A percentile compares a stretch with the other conserved stretches of the same genome.
Evolutionary conservation across 1,284 basidiomycete genomes (phyloP).

Genomic region (Gomphus bonarii): DNA sequence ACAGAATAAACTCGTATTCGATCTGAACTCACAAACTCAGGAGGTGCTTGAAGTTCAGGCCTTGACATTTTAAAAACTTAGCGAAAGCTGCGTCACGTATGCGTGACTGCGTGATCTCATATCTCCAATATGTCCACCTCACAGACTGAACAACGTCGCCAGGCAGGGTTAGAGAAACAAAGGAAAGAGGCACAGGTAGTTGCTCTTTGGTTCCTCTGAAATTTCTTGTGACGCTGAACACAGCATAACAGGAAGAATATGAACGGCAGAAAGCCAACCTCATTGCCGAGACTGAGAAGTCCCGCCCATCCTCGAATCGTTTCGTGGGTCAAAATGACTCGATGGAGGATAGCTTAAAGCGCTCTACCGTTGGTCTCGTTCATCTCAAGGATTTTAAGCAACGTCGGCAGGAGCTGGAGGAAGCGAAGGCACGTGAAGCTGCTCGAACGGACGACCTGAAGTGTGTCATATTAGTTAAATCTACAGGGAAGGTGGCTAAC

Average conservation of each 20-base stretch:
- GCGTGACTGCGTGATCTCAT: background rate
- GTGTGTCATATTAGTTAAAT: constrained; percentile 40
- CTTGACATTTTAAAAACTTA: constrained; percentile 61
- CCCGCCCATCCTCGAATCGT: constrained; percentile 71
- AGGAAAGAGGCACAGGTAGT: constrained; percentile 7
- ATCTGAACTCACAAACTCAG: constrained; percentile 72
- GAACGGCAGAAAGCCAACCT: constrained; percentile 83
- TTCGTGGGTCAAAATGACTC: constrained; percentile 94
- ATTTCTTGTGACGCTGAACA: background rate
- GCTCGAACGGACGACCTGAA: constrained; percentile 74
- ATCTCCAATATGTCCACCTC: constrained; percentile 2
- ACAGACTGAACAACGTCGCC: constrained; percentile 9
- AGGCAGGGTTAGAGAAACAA: constrained; percentile 10
- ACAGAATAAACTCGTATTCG: background rate
- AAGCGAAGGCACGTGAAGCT: constrained; percentile 84
- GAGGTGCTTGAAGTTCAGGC: constrained; percentile 92
- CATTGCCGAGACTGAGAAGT: constrained; percentile 75
- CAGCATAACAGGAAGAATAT: constrained; percentile 63
- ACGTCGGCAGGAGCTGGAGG: constrained; percentile 82
- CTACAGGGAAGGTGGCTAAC: constrained; percentile 41
- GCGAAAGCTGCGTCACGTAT: background rate
- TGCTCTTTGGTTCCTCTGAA: background rate
- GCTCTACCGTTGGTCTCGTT: constrained; percentile 90
- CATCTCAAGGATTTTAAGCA: constrained; percentile 89
- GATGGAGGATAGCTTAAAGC: constrained; percentile 90